Percentiles rank a stretch among this genome's conserved stretches.
phyloP scores from a whole-genome alignment of 345 rosid species.

The Kandelia obovata region DNA sequence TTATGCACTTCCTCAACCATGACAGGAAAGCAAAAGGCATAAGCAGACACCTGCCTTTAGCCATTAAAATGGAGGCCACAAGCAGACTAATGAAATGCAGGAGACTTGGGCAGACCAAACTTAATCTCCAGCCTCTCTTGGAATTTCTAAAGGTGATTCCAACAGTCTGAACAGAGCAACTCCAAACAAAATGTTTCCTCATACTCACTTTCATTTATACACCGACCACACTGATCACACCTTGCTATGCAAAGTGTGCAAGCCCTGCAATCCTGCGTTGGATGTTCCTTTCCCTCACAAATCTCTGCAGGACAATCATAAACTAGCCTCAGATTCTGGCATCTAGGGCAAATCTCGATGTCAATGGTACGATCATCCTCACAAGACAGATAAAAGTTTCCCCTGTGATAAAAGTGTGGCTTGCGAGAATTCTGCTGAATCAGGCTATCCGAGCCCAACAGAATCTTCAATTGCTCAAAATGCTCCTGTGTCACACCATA shows the following conservation, averaged over 20 bases:
- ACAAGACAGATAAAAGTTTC: slow-evolving; percentile 51
- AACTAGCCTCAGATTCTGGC: slow-evolving; percentile 67
- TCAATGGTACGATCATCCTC: slow-evolving; percentile 76
- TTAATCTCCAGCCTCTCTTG: slow-evolving; percentile 32
- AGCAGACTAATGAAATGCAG: slow-evolving; percentile 18
- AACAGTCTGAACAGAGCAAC: slow-evolving; percentile 67
- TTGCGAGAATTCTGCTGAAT: slow-evolving; percentile 34
- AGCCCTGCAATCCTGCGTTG: slow-evolving; percentile 59
- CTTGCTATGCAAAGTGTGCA: slow-evolving; percentile 80
- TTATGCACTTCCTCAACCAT: slow-evolving; percentile 12
- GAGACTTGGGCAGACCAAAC: slow-evolving; percentile 19
- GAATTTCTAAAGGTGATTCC: slow-evolving; percentile 24
- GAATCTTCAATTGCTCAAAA: slow-evolving; percentile 55
- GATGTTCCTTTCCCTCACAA: slow-evolving; percentile 51
- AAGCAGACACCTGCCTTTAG: slow-evolving; percentile 24
- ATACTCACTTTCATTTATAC: slow-evolving; percentile 70
- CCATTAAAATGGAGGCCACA: slow-evolving; percentile 34
- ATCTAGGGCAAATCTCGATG: slow-evolving; percentile 83
- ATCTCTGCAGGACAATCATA: slow-evolving; percentile 90
- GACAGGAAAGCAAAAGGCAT: slow-evolving; percentile 16
- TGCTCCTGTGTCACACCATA: slow-evolving; percentile 64
- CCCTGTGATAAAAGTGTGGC: slow-evolving; percentile 65
- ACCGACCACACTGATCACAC: slow-evolving; percentile 81
- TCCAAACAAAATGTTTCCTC: slow-evolving; percentile 88
- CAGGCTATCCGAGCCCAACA: slow-evolving; percentile 45